Conservation (phyloP, 495 filamentous ascomycete species). For the Cryomyces antarcticus region DNA sequence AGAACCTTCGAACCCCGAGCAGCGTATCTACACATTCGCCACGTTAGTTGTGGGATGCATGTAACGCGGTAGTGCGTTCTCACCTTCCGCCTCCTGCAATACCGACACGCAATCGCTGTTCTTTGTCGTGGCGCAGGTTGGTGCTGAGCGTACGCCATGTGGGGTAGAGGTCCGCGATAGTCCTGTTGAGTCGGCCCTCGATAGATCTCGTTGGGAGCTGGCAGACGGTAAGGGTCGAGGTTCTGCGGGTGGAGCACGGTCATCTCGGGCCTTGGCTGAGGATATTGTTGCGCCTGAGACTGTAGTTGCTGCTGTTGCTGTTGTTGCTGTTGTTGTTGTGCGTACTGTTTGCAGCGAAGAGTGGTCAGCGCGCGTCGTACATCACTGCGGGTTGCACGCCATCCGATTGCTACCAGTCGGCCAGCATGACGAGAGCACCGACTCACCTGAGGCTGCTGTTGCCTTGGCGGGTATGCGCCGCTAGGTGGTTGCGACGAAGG, state of each 20-base stretch:
- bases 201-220: conserved; percentile 12
- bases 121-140: conserved; percentile 56
- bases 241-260: conserved; percentile 9
- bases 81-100: conserved; percentile 69
- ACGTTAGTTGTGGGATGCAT: too few relatives aligned
- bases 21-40: conserved; percentile 41
- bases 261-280: conserved; percentile 15
- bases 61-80: conserved; percentile 2
- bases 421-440: not conserved
- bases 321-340: not conserved
- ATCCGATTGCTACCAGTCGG: not conserved
- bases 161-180: conserved; percentile 8
- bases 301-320: not conserved
- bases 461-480: conserved; percentile 9
- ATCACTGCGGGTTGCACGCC: not conserved
- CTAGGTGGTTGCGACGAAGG: conserved; percentile 11
- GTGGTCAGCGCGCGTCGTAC: not conserved
- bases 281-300: conserved; percentile 6
- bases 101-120: conserved; percentile 70
- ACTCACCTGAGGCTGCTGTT: conserved; percentile 1
- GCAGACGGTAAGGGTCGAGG: conserved; percentile 8
- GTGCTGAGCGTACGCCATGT: conserved; percentile 8
- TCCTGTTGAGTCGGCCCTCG: conserved; percentile 10
- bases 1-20: conserved; percentile 62
- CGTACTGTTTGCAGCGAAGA: not conserved